These are phyloP conservation scores for Cyclaneusma minus DNA, from an alignment of 2,329 filamentous ascomycete species.

Conservation along the genomic window DNA sequence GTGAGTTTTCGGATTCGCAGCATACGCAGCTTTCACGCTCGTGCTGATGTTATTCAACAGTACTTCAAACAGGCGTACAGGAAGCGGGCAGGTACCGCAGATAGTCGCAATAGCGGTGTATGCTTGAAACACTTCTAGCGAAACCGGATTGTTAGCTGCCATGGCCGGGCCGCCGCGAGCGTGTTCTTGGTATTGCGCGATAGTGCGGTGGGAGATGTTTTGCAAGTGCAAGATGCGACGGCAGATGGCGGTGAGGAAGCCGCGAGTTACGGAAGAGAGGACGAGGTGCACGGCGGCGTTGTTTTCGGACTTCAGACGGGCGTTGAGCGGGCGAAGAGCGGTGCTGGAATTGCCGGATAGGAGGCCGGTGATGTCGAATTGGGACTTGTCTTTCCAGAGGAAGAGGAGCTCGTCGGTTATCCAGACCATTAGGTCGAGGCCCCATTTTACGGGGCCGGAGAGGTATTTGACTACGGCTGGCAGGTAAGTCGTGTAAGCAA, in stretches of 20 bases:
- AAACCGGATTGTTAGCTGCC: not conserved
- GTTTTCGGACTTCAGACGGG: constrained; percentile 36
- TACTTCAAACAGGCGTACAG: constrained; percentile 15
- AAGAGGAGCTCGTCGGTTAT: constrained; percentile 41
- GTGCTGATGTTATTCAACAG: constrained; percentile 13
- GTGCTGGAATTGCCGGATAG: constrained; percentile 29
- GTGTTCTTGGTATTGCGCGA: constrained; percentile 14
- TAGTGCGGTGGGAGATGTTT: too few relatives aligned
- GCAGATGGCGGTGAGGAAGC: constrained; percentile 54
- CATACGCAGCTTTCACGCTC: constrained; percentile 14
- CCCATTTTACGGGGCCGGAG: constrained; percentile 65
- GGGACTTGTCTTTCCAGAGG: constrained; percentile 31
- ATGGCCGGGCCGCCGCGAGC: constrained; percentile 1
- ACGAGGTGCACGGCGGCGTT: constrained; percentile 47
- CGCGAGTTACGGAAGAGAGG: constrained; percentile 59
- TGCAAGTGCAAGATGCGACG: constrained; percentile 46
- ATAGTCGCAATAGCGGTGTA: constrained; percentile 17
- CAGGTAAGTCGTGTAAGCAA: constrained; percentile 2
- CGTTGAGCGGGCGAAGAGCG: constrained; percentile 29
- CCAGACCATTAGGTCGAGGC: constrained; percentile 53
- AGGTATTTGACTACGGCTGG: constrained; percentile 58
- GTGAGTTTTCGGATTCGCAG: not conserved
- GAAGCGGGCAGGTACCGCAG: constrained; percentile 13
- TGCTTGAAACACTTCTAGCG: constrained; percentile 3
- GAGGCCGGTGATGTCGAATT: constrained; percentile 26